Percentiles rank a stretch among this genome's conserved stretches.
Conservation (phyloP, 2,329 filamentous ascomycete genomes). For the Albifimbria verrucaria region DNA sequence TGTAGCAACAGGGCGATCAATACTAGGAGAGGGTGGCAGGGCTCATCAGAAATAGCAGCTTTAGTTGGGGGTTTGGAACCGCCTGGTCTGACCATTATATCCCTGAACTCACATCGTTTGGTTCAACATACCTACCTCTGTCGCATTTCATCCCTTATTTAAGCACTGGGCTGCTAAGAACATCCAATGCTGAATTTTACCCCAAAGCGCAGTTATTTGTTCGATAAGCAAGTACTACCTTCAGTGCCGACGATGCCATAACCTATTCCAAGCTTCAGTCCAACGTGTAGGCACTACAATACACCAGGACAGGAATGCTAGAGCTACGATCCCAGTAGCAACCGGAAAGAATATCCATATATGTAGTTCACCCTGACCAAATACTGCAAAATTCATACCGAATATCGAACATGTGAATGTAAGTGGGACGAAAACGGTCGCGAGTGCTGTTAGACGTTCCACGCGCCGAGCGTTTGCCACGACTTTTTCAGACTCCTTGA, state of each 20-base stretch:
- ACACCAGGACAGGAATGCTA: not conserved
- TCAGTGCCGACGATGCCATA: not conserved
- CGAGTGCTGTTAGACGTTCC: not conserved
- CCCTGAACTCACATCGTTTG: too few relatives aligned
- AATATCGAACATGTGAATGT: conserved; percentile 1
- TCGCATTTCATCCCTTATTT: too few relatives aligned
- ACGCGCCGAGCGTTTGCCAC: not conserved
- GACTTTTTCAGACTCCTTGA: not conserved
- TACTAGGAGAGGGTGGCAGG: not conserved
- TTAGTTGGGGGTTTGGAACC: too few relatives aligned
- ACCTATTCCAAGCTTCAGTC: not conserved
- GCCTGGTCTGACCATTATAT: not conserved
- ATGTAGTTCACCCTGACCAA: not conserved
- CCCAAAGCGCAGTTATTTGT: not conserved
- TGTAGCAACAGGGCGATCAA: not conserved
- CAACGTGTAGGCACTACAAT: not conserved
- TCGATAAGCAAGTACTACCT: not conserved
- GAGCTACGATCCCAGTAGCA: not conserved
- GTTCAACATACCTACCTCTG: too few relatives aligned
- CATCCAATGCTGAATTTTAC: not conserved
- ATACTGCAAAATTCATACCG: not conserved
- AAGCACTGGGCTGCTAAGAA: too few relatives aligned
- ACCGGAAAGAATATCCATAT: not conserved
- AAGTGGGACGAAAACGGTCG: not conserved
- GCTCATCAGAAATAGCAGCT: not conserved